A percentile compares a stretch with the other conserved stretches of the same genome.
Evolutionary conservation across 1,284 basidiomycete genomes (phyloP).

Genomic region (Fereydounia khargensis): DNA sequence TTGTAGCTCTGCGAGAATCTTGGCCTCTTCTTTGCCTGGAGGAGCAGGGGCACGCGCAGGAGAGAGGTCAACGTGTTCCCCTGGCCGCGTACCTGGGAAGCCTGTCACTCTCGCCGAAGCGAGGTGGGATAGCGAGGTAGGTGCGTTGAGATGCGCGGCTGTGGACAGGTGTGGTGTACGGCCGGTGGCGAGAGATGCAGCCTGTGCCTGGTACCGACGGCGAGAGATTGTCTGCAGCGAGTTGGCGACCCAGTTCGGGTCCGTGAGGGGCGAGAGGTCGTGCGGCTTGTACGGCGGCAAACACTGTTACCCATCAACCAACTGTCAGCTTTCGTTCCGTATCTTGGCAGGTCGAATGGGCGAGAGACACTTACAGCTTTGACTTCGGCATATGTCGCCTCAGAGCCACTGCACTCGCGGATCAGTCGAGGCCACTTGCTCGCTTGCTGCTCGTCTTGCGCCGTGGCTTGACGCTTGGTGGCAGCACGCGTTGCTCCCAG

Average conservation of each 20-base stretch:
- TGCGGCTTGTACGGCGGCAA: constrained; percentile 69
- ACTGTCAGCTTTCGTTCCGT: not conserved
- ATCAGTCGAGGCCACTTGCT: constrained; percentile 62
- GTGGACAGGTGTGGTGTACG: constrained; percentile 3
- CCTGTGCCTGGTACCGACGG: not conserved
- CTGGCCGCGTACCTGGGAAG: constrained; percentile 11
- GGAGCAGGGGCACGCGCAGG: constrained; percentile 16
- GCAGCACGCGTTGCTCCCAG: not conserved
- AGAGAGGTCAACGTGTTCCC: constrained; percentile 16
- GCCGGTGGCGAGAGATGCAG: constrained; percentile 7
- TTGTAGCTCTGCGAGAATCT: not conserved
- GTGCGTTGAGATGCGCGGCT: constrained; percentile 6
- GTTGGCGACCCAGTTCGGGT: constrained; percentile 79
- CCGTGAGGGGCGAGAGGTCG: constrained; percentile 85
- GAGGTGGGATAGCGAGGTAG: not conserved
- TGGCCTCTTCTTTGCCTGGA: not conserved
- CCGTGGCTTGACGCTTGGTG: not conserved
- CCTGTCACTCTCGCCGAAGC: constrained; percentile 1
- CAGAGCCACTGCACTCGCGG: constrained; percentile 82
- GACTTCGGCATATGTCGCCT: constrained; percentile 79
- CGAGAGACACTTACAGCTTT: constrained; percentile 65
- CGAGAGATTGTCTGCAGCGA: constrained; percentile 68
- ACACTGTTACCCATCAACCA: constrained; percentile 60
- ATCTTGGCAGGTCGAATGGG: not conserved
- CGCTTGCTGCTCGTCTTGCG: not conserved